These are phyloP conservation scores for Ailanthus altissimus DNA, from an alignment of 345 rosid genomes.

Conservation along the genomic window DNA sequence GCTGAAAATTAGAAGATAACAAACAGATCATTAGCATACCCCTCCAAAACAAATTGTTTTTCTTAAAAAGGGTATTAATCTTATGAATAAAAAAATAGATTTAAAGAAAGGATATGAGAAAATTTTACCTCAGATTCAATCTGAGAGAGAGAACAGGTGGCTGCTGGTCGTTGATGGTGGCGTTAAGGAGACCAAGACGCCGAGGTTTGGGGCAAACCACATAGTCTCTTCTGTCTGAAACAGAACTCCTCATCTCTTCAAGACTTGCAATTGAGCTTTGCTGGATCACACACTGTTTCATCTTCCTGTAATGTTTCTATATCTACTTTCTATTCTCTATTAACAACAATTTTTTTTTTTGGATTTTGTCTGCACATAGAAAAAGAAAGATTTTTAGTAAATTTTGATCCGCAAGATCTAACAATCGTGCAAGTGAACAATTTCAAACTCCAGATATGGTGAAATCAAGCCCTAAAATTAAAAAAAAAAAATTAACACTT, in stretches of 20 bases:
- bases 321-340: neutral
- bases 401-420: slow-evolving; percentile 32
- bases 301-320: slow-evolving; percentile 12
- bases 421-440: neutral
- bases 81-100: neutral
- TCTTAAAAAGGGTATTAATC: neutral
- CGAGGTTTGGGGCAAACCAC: slow-evolving; percentile 81
- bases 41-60: neutral
- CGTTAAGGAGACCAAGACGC: slow-evolving; percentile 45
- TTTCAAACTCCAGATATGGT: neutral
- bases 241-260: slow-evolving; percentile 53
- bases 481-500: neutral
- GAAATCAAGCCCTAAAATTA: neutral
- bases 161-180: slow-evolving; percentile 42
- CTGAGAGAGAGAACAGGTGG: slow-evolving; percentile 51
- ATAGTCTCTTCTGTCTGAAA: slow-evolving; percentile 43
- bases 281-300: slow-evolving; percentile 71
- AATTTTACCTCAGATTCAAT: slow-evolving; percentile 54
- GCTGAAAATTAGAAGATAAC: slow-evolving; percentile 39
- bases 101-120: neutral
- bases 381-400: neutral
- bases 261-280: slow-evolving; percentile 46
- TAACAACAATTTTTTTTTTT: neutral
- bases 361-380: neutral
- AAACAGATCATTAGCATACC: neutral